Conservation (phyloP, 2,329 filamentous ascomycete genomes). For the Colletotrichum filicis region DNA sequence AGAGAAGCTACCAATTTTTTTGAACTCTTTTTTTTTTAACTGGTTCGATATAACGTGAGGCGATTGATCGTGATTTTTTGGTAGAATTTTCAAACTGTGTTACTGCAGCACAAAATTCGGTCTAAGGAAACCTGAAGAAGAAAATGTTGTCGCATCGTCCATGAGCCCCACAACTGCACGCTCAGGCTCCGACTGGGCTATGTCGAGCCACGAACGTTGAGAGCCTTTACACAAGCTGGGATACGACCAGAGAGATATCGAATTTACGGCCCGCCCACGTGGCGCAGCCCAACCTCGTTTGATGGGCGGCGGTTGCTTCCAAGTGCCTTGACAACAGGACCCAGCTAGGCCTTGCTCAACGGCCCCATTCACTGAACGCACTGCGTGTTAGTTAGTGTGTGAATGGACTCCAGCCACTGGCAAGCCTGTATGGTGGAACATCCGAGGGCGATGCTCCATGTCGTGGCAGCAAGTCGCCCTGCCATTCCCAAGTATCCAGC, state of each 20-base stretch:
- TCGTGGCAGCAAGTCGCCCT: conserved; percentile 4
- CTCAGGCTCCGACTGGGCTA: too few relatives aligned
- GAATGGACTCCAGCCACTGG: conserved; percentile 1
- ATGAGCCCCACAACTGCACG: too few relatives aligned
- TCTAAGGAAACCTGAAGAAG: too few relatives aligned
- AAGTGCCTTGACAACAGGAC: conserved; percentile 1
- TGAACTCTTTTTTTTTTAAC: conserved; percentile 40
- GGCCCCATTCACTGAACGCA: neutral
- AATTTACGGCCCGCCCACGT: conserved; percentile 18
- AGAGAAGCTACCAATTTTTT: conserved; percentile 71
- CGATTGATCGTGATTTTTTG: neutral
- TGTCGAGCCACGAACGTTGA: neutral
- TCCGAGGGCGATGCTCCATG: conserved; percentile 8
- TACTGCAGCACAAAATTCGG: neutral
- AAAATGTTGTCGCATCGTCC: too few relatives aligned
- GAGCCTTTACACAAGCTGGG: neutral
- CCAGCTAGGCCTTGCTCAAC: neutral
- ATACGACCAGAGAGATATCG: neutral
- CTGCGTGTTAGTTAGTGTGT: neutral
- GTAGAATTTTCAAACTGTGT: neutral
- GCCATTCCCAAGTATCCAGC: conserved; percentile 19
- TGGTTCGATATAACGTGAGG: neutral
- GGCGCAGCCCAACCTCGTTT: conserved; percentile 21
- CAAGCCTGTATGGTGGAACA: conserved; percentile 25
- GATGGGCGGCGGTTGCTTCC: neutral